A percentile compares a stretch with the other conserved stretches of the same genome.
Evolutionary conservation across 495 filamentous ascomycete species (phyloP).

Genomic region (Penicillium robsamsonii): DNA sequence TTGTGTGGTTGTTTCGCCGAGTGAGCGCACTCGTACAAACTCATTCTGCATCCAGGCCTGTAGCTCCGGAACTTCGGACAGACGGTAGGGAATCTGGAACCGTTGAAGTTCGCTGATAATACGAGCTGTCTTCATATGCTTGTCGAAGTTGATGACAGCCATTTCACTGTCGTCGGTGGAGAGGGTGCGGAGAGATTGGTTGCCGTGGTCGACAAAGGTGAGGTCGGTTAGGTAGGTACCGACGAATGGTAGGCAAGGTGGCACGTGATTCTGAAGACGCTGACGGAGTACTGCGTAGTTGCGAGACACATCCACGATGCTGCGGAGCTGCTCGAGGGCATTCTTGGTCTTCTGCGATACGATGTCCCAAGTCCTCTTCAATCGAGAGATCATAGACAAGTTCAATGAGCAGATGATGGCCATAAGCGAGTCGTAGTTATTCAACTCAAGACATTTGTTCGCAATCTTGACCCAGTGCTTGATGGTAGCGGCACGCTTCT

Average conservation of each 20-base stretch:
- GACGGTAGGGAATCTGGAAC: constrained; percentile 92
- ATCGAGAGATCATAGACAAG: constrained; percentile 84
- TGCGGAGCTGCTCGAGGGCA: constrained; percentile 71
- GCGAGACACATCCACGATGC: constrained; percentile 79
- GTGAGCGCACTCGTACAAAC: constrained; percentile 74
- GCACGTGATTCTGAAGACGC: constrained; percentile 81
- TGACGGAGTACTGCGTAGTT: constrained; percentile 91
- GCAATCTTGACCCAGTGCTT: constrained; percentile 99
- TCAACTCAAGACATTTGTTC: constrained; percentile 78
- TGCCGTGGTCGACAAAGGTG: constrained; percentile 81
- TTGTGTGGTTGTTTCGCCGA: constrained; percentile 76
- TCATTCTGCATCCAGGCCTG: constrained; percentile 92
- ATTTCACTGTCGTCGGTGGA: constrained; percentile 56
- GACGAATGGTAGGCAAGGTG: constrained; percentile 94
- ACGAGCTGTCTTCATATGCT: constrained; percentile 88
- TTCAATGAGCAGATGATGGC: constrained; percentile 93
- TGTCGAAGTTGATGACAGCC: constrained; percentile 96
- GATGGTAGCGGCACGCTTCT: constrained; percentile 85
- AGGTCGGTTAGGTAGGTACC: constrained; percentile 91
- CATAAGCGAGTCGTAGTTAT: constrained; percentile 97
- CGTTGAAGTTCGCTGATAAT: constrained; percentile 95
- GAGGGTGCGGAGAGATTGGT: constrained; percentile 60
- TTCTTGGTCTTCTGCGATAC: constrained; percentile 84
- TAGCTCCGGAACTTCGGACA: constrained; percentile 81
- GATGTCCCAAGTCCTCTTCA: constrained; percentile 90